These are phyloP conservation scores for Glycine latifolia DNA, from an alignment of 306 rosid species.

Conservation along the genomic window DNA sequence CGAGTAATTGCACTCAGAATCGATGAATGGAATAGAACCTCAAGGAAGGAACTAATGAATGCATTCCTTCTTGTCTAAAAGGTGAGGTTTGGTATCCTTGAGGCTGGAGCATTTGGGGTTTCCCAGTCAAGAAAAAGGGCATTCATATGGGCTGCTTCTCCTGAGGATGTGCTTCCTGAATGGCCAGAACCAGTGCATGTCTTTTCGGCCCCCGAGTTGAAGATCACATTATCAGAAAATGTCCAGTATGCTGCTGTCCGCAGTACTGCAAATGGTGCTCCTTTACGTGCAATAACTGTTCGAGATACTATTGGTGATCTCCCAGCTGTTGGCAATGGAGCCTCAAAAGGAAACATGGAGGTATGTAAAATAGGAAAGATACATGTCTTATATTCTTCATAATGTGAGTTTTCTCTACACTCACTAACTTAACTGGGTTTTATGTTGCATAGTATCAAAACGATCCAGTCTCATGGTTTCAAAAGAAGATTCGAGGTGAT, in stretches of 20 bases:
- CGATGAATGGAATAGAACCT: conserved; percentile 30
- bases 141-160: conserved; percentile 98
- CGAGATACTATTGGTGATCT: conserved; percentile 97
- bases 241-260: conserved; percentile 82
- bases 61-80: conserved; percentile 46
- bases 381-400: background rate
- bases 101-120: conserved; percentile 97
- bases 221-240: conserved; percentile 62
- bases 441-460: conserved; percentile 65
- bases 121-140: conserved; percentile 97
- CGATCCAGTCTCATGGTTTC: conserved; percentile 92
- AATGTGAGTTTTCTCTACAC: background rate
- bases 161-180: conserved; percentile 87
- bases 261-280: conserved; percentile 93
- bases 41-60: conserved; percentile 9
- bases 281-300: conserved; percentile 92
- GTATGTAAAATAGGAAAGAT: conserved; percentile 46
- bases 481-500: conserved; percentile 81
- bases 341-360: conserved; percentile 76
- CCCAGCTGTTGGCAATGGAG: conserved; percentile 92
- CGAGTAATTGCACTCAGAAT: conserved; percentile 10
- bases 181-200: conserved; percentile 99
- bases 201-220: conserved; percentile 84
- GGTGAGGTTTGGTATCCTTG: conserved; percentile 97
- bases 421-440: conserved; percentile 20